Conservation (phyloP, 225 moss, liverwort and hornwort genomes). For the Pseudisothecium myosuroides region DNA sequence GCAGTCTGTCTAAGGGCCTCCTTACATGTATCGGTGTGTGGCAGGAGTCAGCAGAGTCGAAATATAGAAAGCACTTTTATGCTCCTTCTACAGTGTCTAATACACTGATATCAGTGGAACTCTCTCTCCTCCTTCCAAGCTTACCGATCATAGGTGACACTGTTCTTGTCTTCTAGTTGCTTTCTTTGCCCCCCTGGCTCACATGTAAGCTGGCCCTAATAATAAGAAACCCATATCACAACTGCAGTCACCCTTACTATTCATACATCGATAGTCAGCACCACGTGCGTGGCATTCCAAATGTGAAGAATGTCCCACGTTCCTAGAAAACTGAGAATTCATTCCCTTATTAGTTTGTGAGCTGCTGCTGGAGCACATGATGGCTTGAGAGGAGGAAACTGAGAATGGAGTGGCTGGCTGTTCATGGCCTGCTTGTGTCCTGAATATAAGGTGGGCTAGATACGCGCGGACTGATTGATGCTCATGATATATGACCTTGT, state of each 20-base stretch:
- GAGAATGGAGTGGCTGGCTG: not conserved
- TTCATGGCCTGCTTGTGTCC: not conserved
- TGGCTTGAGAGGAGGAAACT: not conserved
- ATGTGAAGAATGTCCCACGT: not conserved
- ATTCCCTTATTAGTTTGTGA: not conserved
- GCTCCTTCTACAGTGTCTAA: too few species aligned
- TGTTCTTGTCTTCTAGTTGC: too few species aligned
- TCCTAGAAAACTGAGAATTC: not conserved
- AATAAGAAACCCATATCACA: not conserved
- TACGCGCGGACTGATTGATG: not conserved
- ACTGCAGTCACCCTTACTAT: not conserved
- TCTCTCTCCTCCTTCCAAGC: too few species aligned
- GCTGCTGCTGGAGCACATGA: not conserved
- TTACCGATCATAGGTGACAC: too few species aligned
- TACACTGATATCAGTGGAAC: too few species aligned
- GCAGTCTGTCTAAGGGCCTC: too few species aligned
- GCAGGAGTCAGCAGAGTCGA: too few species aligned
- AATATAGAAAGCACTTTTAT: too few species aligned
- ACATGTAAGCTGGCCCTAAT: too few species aligned
- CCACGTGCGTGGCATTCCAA: not conserved
- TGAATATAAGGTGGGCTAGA: conserved; percentile 18
- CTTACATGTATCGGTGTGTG: too few species aligned
- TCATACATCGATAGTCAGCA: too few species aligned
- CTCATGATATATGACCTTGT: not conserved
- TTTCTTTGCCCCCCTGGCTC: too few species aligned